Base-by-base conservation (phyloP, 306 rosid species). In the Medicago ruthenica region DNA sequence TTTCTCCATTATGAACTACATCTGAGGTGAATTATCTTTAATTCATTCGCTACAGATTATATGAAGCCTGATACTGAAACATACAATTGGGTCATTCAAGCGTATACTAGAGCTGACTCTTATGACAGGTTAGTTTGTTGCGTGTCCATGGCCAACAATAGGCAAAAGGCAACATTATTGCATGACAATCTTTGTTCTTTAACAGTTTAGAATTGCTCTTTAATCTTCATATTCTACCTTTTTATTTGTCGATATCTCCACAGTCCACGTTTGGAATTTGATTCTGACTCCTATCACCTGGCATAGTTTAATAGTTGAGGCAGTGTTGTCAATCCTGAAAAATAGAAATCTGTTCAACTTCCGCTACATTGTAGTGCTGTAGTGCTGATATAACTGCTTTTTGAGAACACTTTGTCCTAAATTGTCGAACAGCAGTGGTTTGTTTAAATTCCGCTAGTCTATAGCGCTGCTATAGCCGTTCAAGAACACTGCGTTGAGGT, bases 41-140 rank as follows among this genome's bases (percentile, higher is more conserved):
- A 44, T 57, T 71, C 42, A 5, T 85, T 58, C 63, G 9, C 67
- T 40, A 71, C 88, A 94, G 97, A 87, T 75, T 87, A 27, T 75
- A 94, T 94, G 98, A 94, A 92, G 85, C 98, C 98, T 59, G 93
- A 94, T 79, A 84, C 96, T 2, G 96, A 94, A 83, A 87, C 98
- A 55, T 95, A 92, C 83, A 95, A 95, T 89, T 95, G 97, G 98
- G 96, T 95, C 83, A 90, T 95, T 81, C 97, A 95, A 86, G 98
- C 98, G 44, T 95, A 88, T 84, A 90, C 97, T 69, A 92, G 96
- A 85, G 98, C 98, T 76, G 98, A 94, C 75, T 85, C 98, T 82
- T 94, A 94, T 81, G 98, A 94, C 87, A 92, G 98, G 98, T 94
- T 81, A 66, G 80, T 76, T 27, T 55, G 51, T 55, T 66, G 62